Evolutionary conservation across 23 red algal genomes (phyloP).

Genomic region (Gracilaria vermiculophylla): DNA sequence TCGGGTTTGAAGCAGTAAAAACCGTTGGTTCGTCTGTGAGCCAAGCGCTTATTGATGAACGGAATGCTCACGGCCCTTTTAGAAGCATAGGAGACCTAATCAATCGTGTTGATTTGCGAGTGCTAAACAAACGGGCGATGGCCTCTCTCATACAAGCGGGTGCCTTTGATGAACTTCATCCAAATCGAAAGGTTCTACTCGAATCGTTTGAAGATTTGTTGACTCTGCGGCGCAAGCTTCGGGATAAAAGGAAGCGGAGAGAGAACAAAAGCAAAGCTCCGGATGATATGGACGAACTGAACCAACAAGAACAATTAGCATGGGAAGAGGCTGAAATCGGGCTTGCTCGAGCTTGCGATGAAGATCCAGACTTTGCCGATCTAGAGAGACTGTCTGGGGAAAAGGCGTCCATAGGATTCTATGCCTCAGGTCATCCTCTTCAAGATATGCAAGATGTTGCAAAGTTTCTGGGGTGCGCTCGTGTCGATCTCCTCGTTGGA

Average conservation of each 20-base stretch:
- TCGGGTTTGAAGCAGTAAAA: slow-evolving; percentile 90
- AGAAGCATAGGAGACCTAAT: slow-evolving; percentile 69
- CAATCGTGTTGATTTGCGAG: slow-evolving; percentile 65
- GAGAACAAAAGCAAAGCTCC: slow-evolving; percentile 11
- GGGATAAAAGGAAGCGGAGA: slow-evolving; percentile 47
- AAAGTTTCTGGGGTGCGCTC: slow-evolving; percentile 36
- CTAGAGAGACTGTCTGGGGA: slow-evolving; percentile 51
- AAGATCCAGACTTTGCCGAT: slow-evolving; percentile 41
- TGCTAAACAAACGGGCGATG: slow-evolving; percentile 81
- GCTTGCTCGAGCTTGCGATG: not conserved
- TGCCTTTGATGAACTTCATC: slow-evolving; percentile 83
- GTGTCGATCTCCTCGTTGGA: slow-evolving; percentile 40
- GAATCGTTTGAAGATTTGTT: slow-evolving; percentile 59
- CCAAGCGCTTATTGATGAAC: slow-evolving; percentile 63
- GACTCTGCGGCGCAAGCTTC: slow-evolving; percentile 30
- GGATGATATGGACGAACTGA: slow-evolving; percentile 28
- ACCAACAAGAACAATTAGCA: not conserved
- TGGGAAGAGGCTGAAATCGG: slow-evolving; percentile 61
- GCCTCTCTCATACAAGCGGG: slow-evolving; percentile 72
- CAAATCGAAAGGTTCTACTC: slow-evolving; percentile 77
- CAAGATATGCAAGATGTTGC: slow-evolving; percentile 10
- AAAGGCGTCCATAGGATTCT: slow-evolving; percentile 72
- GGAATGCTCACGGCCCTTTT: slow-evolving; percentile 64
- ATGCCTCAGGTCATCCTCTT: slow-evolving; percentile 73
- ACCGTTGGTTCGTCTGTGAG: slow-evolving; percentile 78